Base-by-base conservation (phyloP, 2,329 filamentous ascomycete genomes). In the Fusarium sp. region DNA sequence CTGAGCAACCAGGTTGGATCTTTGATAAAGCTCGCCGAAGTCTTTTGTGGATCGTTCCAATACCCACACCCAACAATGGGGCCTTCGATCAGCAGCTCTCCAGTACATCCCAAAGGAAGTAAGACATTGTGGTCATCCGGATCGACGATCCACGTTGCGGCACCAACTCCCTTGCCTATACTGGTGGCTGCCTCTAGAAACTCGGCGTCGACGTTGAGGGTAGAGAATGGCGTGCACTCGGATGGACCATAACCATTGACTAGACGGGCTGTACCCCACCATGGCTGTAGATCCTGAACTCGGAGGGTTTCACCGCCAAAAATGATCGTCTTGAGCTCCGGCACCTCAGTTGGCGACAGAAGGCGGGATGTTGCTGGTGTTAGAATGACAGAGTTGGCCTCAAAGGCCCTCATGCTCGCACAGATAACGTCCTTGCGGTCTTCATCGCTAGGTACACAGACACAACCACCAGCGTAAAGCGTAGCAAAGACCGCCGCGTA, bases 1-100 rank as follows among this genome's bases (percentile, higher is more conserved):
- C 3, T 1, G 5, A 55, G n/a, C n/a, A 63, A 30, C 56, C 60
- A 67, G 3, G 5, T 1, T 6, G 65, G 81, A 79, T 60, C 80
- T n/a, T 43, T 66, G 16, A 54, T 78, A 53, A 72, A 82, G 73
- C 18, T 71, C 18, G 18, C 18, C 18, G 18, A 23, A 23, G 51
- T 74, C 57, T 64, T 66, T 4, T 50, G 44, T 6, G 36, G 27
- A 18, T 69, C 46, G 9, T 3, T 48, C 39, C 5, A 71, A 53
- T 58, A 77, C 15, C 70, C 68, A 4, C 55, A 43, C 1, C 64
- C 65, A 12, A 75, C 60, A 7, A 57, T 51, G 1, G 67, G 63
- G 1, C 73, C 71, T 36, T 75, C 73, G 6, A 75, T 40, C 4
- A 73, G 31, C 0, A 75, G 62, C 34, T 76, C 74, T 2, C 73